A percentile compares a stretch with the other conserved stretches of the same genome.
These are phyloP conservation scores for Boletus barrowsii DNA, from an alignment of 768 basidiomycete species.

Conservation along the genomic window DNA sequence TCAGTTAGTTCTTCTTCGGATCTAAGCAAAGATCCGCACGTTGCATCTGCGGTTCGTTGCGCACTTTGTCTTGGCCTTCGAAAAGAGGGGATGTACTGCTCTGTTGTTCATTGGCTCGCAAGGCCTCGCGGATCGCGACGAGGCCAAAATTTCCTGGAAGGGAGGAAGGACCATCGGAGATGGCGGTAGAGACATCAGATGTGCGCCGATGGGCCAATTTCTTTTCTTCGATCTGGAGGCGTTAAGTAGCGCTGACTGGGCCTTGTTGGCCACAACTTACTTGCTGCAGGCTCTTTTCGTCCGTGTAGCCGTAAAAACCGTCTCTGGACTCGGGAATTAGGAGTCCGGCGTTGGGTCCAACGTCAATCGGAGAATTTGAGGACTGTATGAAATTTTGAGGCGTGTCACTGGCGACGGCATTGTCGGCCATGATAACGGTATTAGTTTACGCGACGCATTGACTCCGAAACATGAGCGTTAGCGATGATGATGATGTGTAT, in stretches of 20 bases:
- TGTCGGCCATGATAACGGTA: conserved; percentile 18
- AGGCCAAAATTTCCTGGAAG: conserved; percentile 41
- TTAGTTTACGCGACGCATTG: not conserved
- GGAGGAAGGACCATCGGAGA: conserved; percentile 28
- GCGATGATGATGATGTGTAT: conserved; percentile 3
- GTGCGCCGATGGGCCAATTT: conserved; percentile 61
- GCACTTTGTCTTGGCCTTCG: conserved; percentile 38
- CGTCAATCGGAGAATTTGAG: not conserved
- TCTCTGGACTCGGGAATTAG: conserved; percentile 53
- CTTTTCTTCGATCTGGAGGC: conserved; percentile 68
- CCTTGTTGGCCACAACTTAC: conserved; percentile 39
- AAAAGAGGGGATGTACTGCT: conserved; percentile 16
- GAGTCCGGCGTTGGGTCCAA: conserved; percentile 31
- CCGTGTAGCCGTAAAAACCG: conserved; percentile 75
- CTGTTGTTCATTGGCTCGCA: conserved; percentile 20
- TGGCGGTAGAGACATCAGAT: conserved; percentile 45
- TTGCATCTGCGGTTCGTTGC: conserved; percentile 31
- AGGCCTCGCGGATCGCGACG: conserved; percentile 31
- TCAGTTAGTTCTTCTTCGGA: conserved; percentile 3
- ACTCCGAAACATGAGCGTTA: not conserved
- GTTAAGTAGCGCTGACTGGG: conserved; percentile 1
- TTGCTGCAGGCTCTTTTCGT: conserved; percentile 74
- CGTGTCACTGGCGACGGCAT: not conserved
- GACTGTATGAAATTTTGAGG: not conserved
- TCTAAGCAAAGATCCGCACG: conserved; percentile 18